phyloP scores from a whole-genome alignment of 2,329 filamentous ascomycete species.

The Elsinoe perseae region DNA sequence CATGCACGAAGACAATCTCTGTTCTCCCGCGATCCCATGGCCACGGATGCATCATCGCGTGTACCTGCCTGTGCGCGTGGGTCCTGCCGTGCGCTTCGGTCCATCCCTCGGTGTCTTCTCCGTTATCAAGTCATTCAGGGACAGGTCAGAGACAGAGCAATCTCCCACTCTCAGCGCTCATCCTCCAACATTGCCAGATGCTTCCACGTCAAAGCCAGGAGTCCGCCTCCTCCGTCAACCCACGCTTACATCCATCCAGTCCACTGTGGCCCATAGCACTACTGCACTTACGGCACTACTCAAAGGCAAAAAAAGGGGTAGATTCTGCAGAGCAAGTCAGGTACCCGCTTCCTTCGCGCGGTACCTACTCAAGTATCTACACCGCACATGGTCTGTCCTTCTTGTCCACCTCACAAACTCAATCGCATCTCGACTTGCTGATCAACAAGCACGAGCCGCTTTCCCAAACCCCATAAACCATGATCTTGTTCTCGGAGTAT shows the following conservation, averaged over 20 bases:
- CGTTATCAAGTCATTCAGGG: no score
- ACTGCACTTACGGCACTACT: background rate
- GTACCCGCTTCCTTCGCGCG: slow-evolving; percentile 9
- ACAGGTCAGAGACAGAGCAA: background rate
- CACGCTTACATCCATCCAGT: background rate
- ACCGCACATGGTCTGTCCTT: background rate
- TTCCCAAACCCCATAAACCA: background rate
- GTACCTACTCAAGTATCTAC: slow-evolving; percentile 1
- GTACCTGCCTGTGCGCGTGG: no score
- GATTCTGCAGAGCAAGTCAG: slow-evolving; percentile 5
- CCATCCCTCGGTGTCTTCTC: background rate
- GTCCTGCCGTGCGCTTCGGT: background rate
- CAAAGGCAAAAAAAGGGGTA: slow-evolving; percentile 10
- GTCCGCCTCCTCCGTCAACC: background rate
- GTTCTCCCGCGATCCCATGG: background rate
- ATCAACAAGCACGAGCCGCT: background rate
- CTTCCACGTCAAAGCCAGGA: background rate
- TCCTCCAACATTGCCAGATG: background rate
- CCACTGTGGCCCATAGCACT: background rate
- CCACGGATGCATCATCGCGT: background rate
- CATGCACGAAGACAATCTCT: slow-evolving; percentile 12
- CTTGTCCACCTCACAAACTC: background rate
- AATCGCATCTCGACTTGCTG: background rate
- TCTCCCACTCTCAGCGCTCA: background rate
- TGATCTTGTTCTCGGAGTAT: background rate